phyloP scores from a whole-genome alignment of 306 rosid genomes.

The Hippophae gyantsensis region DNA sequence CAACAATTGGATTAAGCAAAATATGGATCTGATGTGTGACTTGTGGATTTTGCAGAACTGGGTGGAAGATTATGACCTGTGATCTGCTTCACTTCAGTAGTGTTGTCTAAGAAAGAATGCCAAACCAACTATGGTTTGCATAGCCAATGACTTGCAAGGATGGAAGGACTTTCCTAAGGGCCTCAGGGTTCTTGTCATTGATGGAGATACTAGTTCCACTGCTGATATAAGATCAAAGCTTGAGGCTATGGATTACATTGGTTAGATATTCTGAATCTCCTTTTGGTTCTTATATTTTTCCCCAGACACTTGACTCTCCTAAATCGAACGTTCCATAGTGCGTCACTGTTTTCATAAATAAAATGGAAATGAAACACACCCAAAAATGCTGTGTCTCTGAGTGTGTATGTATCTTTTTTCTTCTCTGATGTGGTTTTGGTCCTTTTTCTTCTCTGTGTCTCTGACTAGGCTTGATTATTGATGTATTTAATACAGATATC shows the following conservation, averaged over 20 bases:
- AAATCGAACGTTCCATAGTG: slow-evolving; percentile 9
- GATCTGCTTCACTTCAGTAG: slow-evolving; percentile 20
- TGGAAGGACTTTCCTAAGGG: slow-evolving; percentile 98
- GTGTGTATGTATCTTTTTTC: too few relatives aligned
- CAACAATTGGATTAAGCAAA: not conserved
- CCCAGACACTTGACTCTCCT: slow-evolving; percentile 3
- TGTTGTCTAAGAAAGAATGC: slow-evolving; percentile 74
- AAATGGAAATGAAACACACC: too few relatives aligned
- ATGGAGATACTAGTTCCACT: slow-evolving; percentile 61
- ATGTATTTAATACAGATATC: too few relatives aligned
- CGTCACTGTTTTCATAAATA: not conserved
- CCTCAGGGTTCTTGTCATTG: slow-evolving; percentile 85
- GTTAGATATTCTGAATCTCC: slow-evolving; percentile 25
- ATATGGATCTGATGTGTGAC: slow-evolving; percentile 15
- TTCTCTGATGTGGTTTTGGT: too few relatives aligned
- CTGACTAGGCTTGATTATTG: too few relatives aligned
- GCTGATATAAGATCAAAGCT: slow-evolving; percentile 65
- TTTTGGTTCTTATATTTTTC: slow-evolving; percentile 6
- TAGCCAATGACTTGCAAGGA: slow-evolving; percentile 76
- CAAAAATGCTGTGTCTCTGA: too few relatives aligned
- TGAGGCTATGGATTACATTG: slow-evolving; percentile 79
- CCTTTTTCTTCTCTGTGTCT: too few relatives aligned
- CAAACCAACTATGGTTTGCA: slow-evolving; percentile 99
- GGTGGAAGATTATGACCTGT: slow-evolving; percentile 24
- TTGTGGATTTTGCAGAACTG: slow-evolving; percentile 40